These are phyloP conservation scores for Penicillium canescens DNA, from an alignment of 495 filamentous ascomycete genomes.

Conservation along the genomic window DNA sequence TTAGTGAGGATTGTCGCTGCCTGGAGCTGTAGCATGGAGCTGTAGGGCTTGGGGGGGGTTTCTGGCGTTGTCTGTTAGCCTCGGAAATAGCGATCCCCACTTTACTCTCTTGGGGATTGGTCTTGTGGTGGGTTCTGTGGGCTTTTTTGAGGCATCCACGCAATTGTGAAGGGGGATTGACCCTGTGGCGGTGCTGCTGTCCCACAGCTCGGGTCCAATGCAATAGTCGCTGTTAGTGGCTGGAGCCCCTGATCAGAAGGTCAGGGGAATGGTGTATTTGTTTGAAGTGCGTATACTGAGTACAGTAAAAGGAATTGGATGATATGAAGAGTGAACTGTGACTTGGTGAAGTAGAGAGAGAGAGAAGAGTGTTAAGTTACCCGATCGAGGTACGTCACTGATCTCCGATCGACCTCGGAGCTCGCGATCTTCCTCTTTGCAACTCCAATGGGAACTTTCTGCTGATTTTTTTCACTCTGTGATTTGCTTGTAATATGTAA, in stretches of 20 bases:
- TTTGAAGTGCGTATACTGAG: too few relatives aligned
- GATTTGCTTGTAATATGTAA: too few relatives aligned
- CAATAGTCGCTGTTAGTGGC: constrained; percentile 3
- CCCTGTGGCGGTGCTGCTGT: constrained; percentile 7
- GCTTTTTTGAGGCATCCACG: too few relatives aligned
- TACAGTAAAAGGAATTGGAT: too few relatives aligned
- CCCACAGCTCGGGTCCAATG: constrained; percentile 7
- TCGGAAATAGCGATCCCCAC: neutral
- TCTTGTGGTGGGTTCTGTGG: too few relatives aligned
- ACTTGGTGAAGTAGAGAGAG: neutral
- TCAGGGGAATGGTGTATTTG: too few relatives aligned
- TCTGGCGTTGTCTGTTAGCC: neutral
- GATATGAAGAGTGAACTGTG: too few relatives aligned
- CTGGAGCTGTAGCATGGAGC: neutral
- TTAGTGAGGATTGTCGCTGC: neutral
- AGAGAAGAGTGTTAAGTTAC: neutral
- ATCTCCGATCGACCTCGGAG: constrained; percentile 22
- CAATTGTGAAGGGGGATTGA: neutral
- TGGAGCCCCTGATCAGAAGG: too few relatives aligned
- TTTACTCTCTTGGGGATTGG: neutral
- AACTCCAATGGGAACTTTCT: too few relatives aligned
- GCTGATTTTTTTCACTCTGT: too few relatives aligned
- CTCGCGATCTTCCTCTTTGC: constrained; percentile 13
- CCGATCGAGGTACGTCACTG: constrained; percentile 15
- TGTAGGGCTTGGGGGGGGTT: neutral